Base-by-base conservation (phyloP, 441 rosid species). In the Adansonia grandidieri region DNA sequence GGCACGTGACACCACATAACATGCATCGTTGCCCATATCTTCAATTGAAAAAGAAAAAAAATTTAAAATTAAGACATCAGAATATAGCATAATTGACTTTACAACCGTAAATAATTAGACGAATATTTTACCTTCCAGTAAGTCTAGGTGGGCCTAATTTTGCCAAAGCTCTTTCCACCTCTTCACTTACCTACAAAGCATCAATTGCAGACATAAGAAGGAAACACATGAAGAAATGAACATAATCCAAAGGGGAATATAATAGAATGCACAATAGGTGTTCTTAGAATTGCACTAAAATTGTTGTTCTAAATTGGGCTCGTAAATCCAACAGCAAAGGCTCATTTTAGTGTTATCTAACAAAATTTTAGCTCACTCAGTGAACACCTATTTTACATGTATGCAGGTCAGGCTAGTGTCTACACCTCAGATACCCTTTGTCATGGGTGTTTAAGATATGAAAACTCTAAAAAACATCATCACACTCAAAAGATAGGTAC, bases 141-240 rank as follows among this genome's bases (percentile, higher is more conserved):
- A 93, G 87, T 86, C 96, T 89, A 74, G 99, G 88, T 80, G 98
- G 97, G 17, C 95, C 98, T 82, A 95, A 53, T 87, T 92, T 97
- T 32, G 69, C 69, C 69, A 64, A 64, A 64, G 69, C 68, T 63
- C 69, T 64, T 64, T 64, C 69, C 20, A 97, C 98, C 84, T 97
- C 99, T 85, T 97, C 99, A 8, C 99, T 97, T 28, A 97, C 99
- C 99, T 97, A 87, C 77, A 81, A 67, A 70, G 75, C 74, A 81
- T 54, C 81, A 85, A 79, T 73, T 81, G 75, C 44, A 44, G 17
- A 64, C 76, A 65, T 67, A 62, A 44, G 65, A 73, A 73, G 20
- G 47, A 24, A 54, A 73, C 32, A 65, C 17, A 78, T 28, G 17
- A 3, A 45, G 54, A 10, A 42, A 70, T 63, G 22, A 20, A 45